Evolutionary conservation across 768 basidiomycete species (phyloP).

Genomic region (Russula sp.): DNA sequence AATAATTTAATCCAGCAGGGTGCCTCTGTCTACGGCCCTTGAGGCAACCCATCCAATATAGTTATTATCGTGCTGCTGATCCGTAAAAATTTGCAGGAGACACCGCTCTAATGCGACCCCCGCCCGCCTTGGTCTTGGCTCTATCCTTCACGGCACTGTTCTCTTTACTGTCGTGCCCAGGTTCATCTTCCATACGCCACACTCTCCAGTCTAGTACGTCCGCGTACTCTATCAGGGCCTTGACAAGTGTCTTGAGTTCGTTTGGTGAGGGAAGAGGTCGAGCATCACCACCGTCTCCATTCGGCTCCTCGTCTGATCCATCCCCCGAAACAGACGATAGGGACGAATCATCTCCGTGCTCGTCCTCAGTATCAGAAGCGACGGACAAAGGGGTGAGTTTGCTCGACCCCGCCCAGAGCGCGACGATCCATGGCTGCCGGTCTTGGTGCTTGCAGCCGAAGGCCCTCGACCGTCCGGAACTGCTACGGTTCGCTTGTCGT

Average conservation of each 20-base stretch:
- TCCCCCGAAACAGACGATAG: conserved; percentile 28
- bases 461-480: neutral
- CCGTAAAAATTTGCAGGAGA: conserved; percentile 24
- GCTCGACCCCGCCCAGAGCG: conserved; percentile 11
- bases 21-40: neutral
- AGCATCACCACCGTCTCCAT: conserved; percentile 19
- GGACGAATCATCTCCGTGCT: conserved; percentile 8
- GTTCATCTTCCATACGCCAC: conserved; percentile 37
- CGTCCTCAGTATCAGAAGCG: conserved; percentile 16
- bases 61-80: neutral
- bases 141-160: conserved; percentile 16
- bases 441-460: neutral
- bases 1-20: conserved; percentile 9
- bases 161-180: conserved; percentile 10
- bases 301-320: conserved; percentile 28
- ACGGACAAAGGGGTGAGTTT: conserved; percentile 19
- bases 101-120: conserved; percentile 6
- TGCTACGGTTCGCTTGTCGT: neutral
- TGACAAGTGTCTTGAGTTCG: conserved; percentile 48
- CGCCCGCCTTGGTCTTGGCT: conserved; percentile 15
- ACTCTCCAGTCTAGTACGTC: conserved; percentile 58
- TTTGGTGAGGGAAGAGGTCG: conserved; percentile 33
- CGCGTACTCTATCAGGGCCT: conserved; percentile 57
- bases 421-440: neutral
- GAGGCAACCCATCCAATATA: neutral